A percentile compares a stretch with the other conserved stretches of the same genome.
Evolutionary conservation across 2,329 filamentous ascomycete species (phyloP).

Genomic region (Fusarium beomiforme): DNA sequence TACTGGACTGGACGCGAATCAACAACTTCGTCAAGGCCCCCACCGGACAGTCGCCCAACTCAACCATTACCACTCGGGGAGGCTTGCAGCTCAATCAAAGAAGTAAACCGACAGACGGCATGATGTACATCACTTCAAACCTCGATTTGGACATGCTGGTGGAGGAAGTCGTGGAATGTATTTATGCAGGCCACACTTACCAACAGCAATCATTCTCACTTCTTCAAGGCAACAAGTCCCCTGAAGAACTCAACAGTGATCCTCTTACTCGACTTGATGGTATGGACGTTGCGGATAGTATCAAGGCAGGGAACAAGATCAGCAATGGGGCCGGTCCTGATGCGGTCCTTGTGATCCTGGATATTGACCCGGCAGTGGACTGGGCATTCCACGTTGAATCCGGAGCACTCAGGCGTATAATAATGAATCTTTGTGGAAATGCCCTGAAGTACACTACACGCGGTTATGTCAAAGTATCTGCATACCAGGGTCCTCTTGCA

Average conservation of each 20-base stretch:
- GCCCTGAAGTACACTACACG: slow-evolving; percentile 67
- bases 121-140: slow-evolving; percentile 28
- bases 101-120: slow-evolving; percentile 17
- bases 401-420: slow-evolving; percentile 61
- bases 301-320: background rate
- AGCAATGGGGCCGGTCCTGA: background rate
- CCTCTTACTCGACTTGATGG: slow-evolving; percentile 17
- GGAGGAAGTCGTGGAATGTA: slow-evolving; percentile 60
- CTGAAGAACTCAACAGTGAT: background rate
- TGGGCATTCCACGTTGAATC: slow-evolving; percentile 66
- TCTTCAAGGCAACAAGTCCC: background rate
- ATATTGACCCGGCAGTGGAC: slow-evolving; percentile 53
- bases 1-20: slow-evolving; percentile 65
- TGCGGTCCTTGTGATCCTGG: slow-evolving; percentile 43
- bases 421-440: slow-evolving; percentile 73
- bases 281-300: slow-evolving; percentile 22
- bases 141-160: slow-evolving; percentile 50
- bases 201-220: slow-evolving; percentile 33
- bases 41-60: background rate
- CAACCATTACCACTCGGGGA: background rate
- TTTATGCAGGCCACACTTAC: slow-evolving; percentile 52
- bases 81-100: background rate
- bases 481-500: slow-evolving; percentile 32
- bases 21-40: slow-evolving; percentile 49
- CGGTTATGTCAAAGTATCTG: slow-evolving; percentile 47